phyloP scores from a whole-genome alignment of 2,329 filamentous ascomycete genomes.

The Sarocladiaceae sp. region DNA sequence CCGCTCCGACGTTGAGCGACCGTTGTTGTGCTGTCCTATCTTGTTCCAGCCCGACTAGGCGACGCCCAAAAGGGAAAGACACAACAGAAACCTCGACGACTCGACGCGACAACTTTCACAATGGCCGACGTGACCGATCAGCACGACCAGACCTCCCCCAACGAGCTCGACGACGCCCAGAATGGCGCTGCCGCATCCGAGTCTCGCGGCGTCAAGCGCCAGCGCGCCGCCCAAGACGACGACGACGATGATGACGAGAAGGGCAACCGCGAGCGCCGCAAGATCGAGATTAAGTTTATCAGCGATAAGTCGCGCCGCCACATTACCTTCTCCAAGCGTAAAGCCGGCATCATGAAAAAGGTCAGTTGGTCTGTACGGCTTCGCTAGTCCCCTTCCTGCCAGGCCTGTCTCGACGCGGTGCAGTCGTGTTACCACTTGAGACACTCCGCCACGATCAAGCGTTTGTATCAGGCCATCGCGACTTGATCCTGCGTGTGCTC shows the following conservation, averaged over 20 bases:
- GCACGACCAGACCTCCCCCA: slow-evolving; percentile 69
- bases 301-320: slow-evolving; percentile 98
- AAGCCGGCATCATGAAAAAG: slow-evolving; percentile 99
- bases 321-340: slow-evolving; percentile 99
- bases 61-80: slow-evolving; percentile 5
- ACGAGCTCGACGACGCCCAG: slow-evolving; percentile 67
- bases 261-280: slow-evolving; percentile 92
- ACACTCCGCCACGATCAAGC: background rate
- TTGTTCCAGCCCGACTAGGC: background rate
- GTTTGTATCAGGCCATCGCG: slow-evolving; percentile 5
- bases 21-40: slow-evolving; percentile 1
- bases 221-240: slow-evolving; percentile 73
- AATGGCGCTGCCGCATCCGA: slow-evolving; percentile 59
- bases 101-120: slow-evolving; percentile 12
- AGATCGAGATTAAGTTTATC: slow-evolving; percentile 99
- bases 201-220: slow-evolving; percentile 82
- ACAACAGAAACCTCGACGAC: no score
- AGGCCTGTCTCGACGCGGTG: background rate
- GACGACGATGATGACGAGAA: slow-evolving; percentile 98
- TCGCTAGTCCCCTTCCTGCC: background rate
- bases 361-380: slow-evolving; percentile 43
- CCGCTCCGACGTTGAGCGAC: slow-evolving; percentile 7
- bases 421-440: slow-evolving; percentile 5
- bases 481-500: background rate
- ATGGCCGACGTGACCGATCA: slow-evolving; percentile 80